Conservation (phyloP, 306 rosid genomes). For the Myrica gale region DNA sequence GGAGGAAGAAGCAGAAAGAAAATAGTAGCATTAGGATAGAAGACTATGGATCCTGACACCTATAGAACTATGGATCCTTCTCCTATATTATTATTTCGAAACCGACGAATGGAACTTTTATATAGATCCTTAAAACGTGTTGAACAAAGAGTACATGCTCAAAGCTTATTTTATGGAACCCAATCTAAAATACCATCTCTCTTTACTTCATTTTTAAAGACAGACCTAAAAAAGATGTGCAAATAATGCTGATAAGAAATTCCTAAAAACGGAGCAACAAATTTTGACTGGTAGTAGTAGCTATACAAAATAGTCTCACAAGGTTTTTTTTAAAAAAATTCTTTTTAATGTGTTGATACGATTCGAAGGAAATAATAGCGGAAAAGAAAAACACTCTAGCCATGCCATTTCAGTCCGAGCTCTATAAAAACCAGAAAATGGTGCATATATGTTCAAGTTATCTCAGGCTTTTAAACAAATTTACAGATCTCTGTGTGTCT, state of each 20-base stretch:
- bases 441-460: neutral
- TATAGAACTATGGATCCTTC: neutral
- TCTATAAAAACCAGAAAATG: neutral
- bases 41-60: neutral
- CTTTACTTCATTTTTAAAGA: too few species aligned
- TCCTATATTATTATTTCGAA: neutral
- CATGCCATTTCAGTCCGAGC: slow-evolving; percentile 9
- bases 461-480: slow-evolving; percentile 5
- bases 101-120: neutral
- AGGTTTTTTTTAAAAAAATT: too few species aligned
- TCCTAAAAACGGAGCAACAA: neutral
- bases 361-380: slow-evolving; percentile 3
- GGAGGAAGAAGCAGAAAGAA: too few species aligned
- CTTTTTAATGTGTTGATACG: too few species aligned
- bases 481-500: neutral
- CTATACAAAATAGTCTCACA: neutral
- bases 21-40: neutral
- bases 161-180: neutral
- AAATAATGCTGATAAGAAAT: too few species aligned
- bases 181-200: neutral
- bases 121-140: neutral
- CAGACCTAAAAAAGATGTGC: too few species aligned
- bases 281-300: neutral
- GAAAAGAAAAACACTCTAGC: neutral
- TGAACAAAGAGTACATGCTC: too few species aligned